Conservation (phyloP, 768 basidiomycete genomes). For the Candolleomyces efflorescens region DNA sequence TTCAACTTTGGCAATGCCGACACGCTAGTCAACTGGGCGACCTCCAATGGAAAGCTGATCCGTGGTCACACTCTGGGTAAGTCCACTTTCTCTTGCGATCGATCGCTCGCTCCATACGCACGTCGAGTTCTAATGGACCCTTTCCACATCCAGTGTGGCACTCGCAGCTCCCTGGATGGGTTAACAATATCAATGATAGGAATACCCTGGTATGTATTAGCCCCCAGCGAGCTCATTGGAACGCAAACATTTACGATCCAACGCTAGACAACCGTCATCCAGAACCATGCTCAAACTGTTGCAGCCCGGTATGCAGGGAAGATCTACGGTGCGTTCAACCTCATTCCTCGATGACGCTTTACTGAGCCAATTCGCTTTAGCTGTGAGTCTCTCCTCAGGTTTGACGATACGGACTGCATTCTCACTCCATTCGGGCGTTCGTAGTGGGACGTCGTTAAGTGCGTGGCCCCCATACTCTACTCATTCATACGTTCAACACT, state of each 20-base stretch:
- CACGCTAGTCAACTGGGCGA: constrained; percentile 38
- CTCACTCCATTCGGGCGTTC: neutral
- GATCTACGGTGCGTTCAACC: constrained; percentile 28
- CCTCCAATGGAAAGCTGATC: constrained; percentile 34
- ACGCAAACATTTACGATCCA: neutral
- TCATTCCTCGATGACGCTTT: neutral
- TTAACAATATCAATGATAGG: constrained; percentile 31
- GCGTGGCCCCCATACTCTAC: neutral
- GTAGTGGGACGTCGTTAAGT: constrained; percentile 45
- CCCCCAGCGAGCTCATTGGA: neutral
- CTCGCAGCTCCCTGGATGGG: constrained; percentile 41
- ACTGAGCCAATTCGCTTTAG: neutral
- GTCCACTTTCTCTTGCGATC: neutral
- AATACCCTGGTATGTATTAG: constrained; percentile 26
- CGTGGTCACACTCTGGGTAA: constrained; percentile 38
- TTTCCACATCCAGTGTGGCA: constrained; percentile 19
- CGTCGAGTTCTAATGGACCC: too few relatives aligned
- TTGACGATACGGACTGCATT: too few relatives aligned
- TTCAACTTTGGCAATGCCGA: constrained; percentile 30
- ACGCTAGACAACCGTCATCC: constrained; percentile 35
- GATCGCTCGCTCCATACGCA: too few relatives aligned
- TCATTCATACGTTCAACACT: neutral
- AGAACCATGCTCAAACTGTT: constrained; percentile 43
- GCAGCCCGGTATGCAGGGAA: constrained; percentile 45
- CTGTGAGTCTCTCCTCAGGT: neutral